Evolutionary conservation across 192 early-diverging fungal species (phyloP).

Genomic region (Haplosporangium gracile): DNA sequence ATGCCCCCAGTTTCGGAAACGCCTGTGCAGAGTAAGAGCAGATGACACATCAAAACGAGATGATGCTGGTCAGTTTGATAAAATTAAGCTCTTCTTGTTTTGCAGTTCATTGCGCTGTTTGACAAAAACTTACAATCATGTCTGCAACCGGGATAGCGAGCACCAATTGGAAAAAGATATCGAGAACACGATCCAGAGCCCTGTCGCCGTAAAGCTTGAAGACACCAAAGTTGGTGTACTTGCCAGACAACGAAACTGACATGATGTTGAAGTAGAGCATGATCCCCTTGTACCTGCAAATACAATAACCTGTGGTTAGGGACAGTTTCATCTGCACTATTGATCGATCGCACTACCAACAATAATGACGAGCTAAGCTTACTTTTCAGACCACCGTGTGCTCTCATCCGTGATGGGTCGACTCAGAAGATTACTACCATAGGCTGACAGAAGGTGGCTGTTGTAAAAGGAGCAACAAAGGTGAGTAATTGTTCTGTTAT

Average conservation of each 20-base stretch:
- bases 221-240: conserved; percentile 92
- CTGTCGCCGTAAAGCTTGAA: conserved; percentile 89
- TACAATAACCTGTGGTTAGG: not conserved
- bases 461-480: not conserved
- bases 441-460: conserved; percentile 38
- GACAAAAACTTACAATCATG: conserved; percentile 67
- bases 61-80: not conserved
- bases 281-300: conserved; percentile 79
- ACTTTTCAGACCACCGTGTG: conserved; percentile 43
- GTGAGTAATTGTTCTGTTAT: not conserved
- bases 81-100: not conserved
- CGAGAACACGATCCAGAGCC: conserved; percentile 78
- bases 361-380: not conserved
- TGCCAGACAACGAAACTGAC: conserved; percentile 77
- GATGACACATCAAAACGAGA: not conserved
- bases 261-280: conserved; percentile 82
- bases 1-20: conserved; percentile 68
- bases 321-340: not conserved
- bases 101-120: not conserved
- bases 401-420: conserved; percentile 15
- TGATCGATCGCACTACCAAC: not conserved
- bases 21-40: conserved; percentile 49
- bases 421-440: conserved; percentile 29
- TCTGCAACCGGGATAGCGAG: conserved; percentile 79
- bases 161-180: conserved; percentile 77